Evolutionary conservation across 108 stramenopile genomes (phyloP), one percentile per base, ranked within the genome.

Genomic region (Bacterosira constricta): DNA sequence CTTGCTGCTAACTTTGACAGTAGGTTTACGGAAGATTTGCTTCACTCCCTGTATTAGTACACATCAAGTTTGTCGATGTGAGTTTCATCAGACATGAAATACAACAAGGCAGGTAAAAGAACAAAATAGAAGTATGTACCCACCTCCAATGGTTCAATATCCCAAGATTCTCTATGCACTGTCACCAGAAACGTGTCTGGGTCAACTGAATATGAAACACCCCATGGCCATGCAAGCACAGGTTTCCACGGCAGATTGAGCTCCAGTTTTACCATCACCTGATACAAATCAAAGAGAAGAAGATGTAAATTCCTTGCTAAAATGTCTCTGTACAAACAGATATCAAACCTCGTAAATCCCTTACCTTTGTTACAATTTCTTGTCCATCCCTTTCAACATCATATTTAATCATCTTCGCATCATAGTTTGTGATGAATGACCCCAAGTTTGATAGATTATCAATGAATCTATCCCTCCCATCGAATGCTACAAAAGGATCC

Each of bases 171-270:
- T 37, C 63, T 64, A 62, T 94, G 92, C n/a, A 59, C 32, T n/a
- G 83, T 86, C 41, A 94, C 83, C 4, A 90, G 71, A 53, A 60
- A 77, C 1, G 92, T 74, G 32, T 84, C 75, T 12, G 85, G 82
- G 68, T 92, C 88, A 67, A 96, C 85, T 7, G 27, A 54, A 64
- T 94, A 93, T 35, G 49, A 74, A 4, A 95, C 96, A 57, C 94
- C 94, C 86, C 86, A 88, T 30, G 88, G 90, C 92, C 91, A 93
- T 13, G 94, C 96, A 25, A 96, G 69, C 0, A 95, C 81, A 1
- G 96, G 96, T 73, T 93, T 92, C 96, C 96, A 96, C 7, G 96
- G 96, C 32, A 96, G 69, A 36, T 88, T 88, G 1, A 96, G 73
- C 69, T 94, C 87, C 53, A 95, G 68, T 57, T 94, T 94, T 34